These are phyloP conservation scores for Solanum bukasovii DNA, from an alignment of 257 asterid species.

Conservation along the genomic window DNA sequence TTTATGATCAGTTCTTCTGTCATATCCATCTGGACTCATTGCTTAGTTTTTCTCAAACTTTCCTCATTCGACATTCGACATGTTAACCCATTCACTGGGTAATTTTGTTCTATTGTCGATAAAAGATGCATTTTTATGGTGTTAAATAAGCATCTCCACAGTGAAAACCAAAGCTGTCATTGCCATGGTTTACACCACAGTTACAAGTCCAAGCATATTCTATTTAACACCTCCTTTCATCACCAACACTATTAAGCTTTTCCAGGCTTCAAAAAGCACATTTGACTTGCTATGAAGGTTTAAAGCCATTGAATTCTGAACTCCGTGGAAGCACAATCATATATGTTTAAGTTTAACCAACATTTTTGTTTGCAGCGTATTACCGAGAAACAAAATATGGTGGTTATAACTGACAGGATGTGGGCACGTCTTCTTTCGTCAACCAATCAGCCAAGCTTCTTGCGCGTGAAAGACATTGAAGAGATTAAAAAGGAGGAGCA, in stretches of 20 bases:
- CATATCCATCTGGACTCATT: neutral
- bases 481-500: slow-evolving; percentile 17
- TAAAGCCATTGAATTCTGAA: neutral
- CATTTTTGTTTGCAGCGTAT: slow-evolving; percentile 38
- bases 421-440: slow-evolving; percentile 75
- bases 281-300: neutral
- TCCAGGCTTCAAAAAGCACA: neutral
- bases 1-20: neutral
- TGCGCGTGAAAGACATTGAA: slow-evolving; percentile 19
- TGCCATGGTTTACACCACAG: neutral
- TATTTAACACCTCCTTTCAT: neutral
- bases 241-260: neutral
- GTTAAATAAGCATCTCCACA: neutral
- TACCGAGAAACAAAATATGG: slow-evolving; percentile 45
- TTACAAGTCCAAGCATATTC: neutral
- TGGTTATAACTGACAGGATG: slow-evolving; percentile 66
- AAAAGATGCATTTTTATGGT: neutral
- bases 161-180: neutral
- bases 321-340: neutral
- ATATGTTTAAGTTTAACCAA: neutral
- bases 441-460: slow-evolving; percentile 64
- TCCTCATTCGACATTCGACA: neutral
- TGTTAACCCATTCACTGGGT: neutral
- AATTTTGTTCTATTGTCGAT: neutral
- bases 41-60: neutral